phyloP scores from a whole-genome alignment of 306 rosid genomes.

The Glycyrrhiza uralensis region DNA sequence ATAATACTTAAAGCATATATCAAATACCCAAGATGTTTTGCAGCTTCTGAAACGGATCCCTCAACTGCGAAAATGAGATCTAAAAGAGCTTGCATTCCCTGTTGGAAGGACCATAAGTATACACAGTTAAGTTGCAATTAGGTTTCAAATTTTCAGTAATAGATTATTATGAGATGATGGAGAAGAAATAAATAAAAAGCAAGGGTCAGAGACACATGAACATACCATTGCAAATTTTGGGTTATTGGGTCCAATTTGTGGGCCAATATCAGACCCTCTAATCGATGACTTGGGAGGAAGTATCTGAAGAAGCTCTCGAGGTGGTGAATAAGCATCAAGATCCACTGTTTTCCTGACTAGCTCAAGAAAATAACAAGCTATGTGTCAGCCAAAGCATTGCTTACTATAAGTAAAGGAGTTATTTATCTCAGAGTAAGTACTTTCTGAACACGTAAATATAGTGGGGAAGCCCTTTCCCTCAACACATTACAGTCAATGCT shows the following conservation, averaged over 20 bases:
- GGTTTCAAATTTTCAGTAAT: not conserved
- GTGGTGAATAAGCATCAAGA: slow-evolving; percentile 66
- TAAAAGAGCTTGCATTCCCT: slow-evolving; percentile 96
- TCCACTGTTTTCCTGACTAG: slow-evolving; percentile 67
- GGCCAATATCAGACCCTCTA: slow-evolving; percentile 70
- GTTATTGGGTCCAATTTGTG: slow-evolving; percentile 86
- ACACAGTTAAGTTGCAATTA: slow-evolving; percentile 8
- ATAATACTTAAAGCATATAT: slow-evolving; percentile 11
- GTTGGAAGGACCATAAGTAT: slow-evolving; percentile 16
- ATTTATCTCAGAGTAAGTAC: not conserved
- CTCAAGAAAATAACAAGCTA: slow-evolving; percentile 26
- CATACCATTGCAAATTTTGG: slow-evolving; percentile 60
- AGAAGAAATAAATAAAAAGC: not conserved
- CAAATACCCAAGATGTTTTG: slow-evolving; percentile 78
- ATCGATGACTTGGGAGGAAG: slow-evolving; percentile 77
- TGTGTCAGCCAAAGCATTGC: slow-evolving; percentile 25
- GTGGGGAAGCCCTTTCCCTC: not conserved
- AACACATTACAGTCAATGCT: not conserved
- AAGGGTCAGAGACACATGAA: not conserved
- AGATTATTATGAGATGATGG: not conserved
- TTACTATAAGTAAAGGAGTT: not conserved
- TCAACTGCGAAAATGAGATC: slow-evolving; percentile 77
- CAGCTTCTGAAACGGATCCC: slow-evolving; percentile 80
- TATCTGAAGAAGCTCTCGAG: slow-evolving; percentile 76
- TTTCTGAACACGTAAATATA: not conserved